A percentile compares a stretch with the other conserved stretches of the same genome.
Evolutionary conservation across 148 eudicot genomes (phyloP).

Genomic region (Beta vulgaris): DNA sequence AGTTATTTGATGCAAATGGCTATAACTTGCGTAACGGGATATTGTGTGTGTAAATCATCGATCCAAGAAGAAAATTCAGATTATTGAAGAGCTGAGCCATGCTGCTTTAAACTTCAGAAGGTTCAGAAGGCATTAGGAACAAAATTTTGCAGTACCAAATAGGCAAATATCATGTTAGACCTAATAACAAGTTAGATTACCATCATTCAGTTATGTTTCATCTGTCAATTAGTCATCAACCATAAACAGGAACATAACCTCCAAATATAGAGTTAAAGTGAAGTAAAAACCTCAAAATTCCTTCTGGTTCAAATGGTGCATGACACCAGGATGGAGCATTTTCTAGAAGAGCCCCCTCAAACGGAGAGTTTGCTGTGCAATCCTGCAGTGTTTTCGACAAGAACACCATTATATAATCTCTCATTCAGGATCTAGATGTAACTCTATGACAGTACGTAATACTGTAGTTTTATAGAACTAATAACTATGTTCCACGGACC

Average conservation of each 20-base stretch:
- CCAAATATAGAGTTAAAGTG: not conserved
- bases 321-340: constrained; percentile 91
- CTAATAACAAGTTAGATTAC: no score
- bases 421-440: not conserved
- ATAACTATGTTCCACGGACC: no score
- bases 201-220: not conserved
- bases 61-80: no score
- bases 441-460: not conserved
- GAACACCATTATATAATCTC: not conserved
- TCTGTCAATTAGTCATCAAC: not conserved
- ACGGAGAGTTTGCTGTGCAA: constrained; percentile 72
- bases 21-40: no score
- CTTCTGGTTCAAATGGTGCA: constrained; percentile 96
- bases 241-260: not conserved
- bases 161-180: not conserved
- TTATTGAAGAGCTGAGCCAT: no score
- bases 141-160: not conserved
- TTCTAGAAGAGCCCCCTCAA: constrained; percentile 61
- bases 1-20: no score
- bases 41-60: no score
- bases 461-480: no score
- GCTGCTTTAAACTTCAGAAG: no score
- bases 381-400: constrained; percentile 47
- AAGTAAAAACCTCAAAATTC: constrained; percentile 63
- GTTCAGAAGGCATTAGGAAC: not conserved